Evolutionary conservation across 257 asterid species (phyloP), one percentile per base, ranked within the genome.

Genomic region (Solanum pinnatisectum): DNA sequence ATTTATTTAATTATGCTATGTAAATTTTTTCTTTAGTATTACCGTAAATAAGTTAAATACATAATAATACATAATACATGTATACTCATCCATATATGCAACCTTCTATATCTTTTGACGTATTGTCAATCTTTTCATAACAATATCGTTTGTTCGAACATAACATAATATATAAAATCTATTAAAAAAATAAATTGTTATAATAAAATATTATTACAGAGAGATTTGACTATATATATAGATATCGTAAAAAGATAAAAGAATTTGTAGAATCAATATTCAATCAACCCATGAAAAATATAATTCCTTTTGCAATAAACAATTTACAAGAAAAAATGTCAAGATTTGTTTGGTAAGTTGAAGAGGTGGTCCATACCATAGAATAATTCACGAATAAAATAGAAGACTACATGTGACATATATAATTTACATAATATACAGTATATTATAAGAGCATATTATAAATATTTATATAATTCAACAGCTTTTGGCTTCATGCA

Each of bases 401-500:
- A 76, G 85, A 15, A 15, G 86, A 56, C 60, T 83, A 71, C 87
- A 67, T 78, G 85, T 79, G 85, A 87, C 13, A 87, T 59, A 59
- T 86, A 88, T 87, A 84, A 90, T 70, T 74, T 84, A 68, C 63
- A 33, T 88, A 83, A 49, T 49, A 91, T 89, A 91, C 88, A 89
- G 87, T 72, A 71, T 71, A 79, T 79, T 44, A 79, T 44, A 70
- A 89, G 87, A 74, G 76, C 18, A 78, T 44, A 87, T 59, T 65
- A 52, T 88, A 84, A 27, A 72, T 12, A 70, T 15, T 85, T 68
- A 40, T 74, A 88, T 73, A 87, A 91, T 90, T 87, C 81, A 93
- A 93, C 92, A 91, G 90, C 89, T 94, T 94, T 96, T 95, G 98
- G 94, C 95, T 84, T 76, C 90, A 92, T 88, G 91, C 96, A 82